Percentiles rank a stretch among this genome's conserved stretches.
Evolutionary conservation across 306 rosid species (phyloP).

Genomic region (Prinsepia uniflora): DNA sequence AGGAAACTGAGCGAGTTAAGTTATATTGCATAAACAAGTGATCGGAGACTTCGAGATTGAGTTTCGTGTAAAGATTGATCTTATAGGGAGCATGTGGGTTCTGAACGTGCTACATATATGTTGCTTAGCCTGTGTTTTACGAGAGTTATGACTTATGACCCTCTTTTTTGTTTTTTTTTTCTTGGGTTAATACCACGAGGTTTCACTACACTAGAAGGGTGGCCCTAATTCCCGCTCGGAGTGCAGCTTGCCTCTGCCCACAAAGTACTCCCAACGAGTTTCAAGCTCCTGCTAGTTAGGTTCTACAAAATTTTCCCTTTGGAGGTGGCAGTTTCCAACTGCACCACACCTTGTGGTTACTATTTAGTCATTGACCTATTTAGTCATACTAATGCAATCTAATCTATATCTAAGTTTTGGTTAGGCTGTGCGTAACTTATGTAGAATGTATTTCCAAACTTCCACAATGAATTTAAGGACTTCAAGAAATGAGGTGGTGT

Average conservation of each 20-base stretch:
- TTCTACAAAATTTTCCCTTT: too few species aligned
- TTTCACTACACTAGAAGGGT: too few species aligned
- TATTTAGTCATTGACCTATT: neutral
- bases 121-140: neutral
- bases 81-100: neutral
- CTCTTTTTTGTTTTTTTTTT: too few species aligned
- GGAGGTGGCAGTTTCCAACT: too few species aligned
- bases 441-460: neutral
- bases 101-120: neutral
- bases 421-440: neutral
- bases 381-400: neutral
- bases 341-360: too few species aligned
- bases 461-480: too few species aligned
- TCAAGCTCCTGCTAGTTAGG: too few species aligned
- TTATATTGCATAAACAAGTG: neutral
- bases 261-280: too few species aligned
- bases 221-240: too few species aligned
- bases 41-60: neutral
- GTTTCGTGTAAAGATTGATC: neutral
- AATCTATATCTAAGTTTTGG: neutral
- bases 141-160: neutral
- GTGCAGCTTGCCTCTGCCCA: too few species aligned
- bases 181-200: too few species aligned
- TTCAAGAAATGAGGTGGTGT: too few species aligned
- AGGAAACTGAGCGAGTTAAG: neutral